These are phyloP conservation scores for Myrica gale DNA, from an alignment of 306 rosid genomes.

Conservation along the genomic window DNA sequence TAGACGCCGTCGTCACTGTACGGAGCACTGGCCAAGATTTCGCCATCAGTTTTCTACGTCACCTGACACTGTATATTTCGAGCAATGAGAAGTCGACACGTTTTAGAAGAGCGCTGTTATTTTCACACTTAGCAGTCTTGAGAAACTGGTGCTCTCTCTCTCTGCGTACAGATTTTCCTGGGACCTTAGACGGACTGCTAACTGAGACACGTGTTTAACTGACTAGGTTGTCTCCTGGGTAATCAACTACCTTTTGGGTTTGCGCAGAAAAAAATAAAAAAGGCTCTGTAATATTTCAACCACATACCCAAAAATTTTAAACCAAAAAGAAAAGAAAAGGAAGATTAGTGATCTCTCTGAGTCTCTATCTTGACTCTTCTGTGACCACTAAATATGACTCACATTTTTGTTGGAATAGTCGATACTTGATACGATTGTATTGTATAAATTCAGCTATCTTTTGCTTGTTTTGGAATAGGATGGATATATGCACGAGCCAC, in stretches of 20 bases:
- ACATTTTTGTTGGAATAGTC: no score
- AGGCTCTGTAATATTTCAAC: no score
- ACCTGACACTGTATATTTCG: not conserved
- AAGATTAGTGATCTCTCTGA: no score
- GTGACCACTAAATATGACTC: no score
- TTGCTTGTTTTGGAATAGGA: no score
- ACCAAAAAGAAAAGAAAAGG: no score
- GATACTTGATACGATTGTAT: no score
- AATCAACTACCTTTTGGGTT: not conserved
- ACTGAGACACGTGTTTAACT: conserved; percentile 20
- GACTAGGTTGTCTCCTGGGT: not conserved
- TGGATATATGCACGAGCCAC: no score
- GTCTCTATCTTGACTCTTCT: no score
- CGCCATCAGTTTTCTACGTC: conserved; percentile 1
- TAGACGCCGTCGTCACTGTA: not conserved
- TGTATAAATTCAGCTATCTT: no score
- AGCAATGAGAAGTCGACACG: conserved; percentile 11
- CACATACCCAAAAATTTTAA: no score
- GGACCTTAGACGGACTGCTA: conserved; percentile 1
- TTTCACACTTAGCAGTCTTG: conserved; percentile 9
- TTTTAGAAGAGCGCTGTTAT: not conserved
- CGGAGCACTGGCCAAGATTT: not conserved
- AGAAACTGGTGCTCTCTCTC: not conserved
- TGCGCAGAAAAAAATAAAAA: no score
- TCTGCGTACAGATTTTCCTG: not conserved